A percentile compares a stretch with the other conserved stretches of the same genome.
Conservation (phyloP, 1,284 basidiomycete genomes). For the Cystobasidium sp. region DNA sequence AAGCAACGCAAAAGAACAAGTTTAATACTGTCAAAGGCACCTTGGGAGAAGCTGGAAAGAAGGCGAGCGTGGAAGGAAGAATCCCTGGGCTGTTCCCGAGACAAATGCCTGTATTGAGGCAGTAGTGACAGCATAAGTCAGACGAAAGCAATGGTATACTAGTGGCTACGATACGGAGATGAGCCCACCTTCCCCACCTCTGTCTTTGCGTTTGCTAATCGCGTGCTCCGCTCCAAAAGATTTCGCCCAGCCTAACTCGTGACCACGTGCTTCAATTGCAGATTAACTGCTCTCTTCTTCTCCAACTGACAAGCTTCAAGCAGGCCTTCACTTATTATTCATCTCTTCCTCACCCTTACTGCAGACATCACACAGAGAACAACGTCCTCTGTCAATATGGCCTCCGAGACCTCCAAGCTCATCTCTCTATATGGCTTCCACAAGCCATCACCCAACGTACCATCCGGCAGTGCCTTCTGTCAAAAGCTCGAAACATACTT, state of each 20-base stretch:
- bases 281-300: too few species aligned
- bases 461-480: slow-evolving; percentile 22
- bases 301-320: too few species aligned
- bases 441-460: slow-evolving; percentile 10
- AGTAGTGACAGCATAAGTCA: background rate
- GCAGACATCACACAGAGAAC: background rate
- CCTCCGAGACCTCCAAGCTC: background rate
- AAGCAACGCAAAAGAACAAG: slow-evolving; percentile 47
- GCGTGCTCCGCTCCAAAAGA: too few species aligned
- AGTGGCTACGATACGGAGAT: too few species aligned
- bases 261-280: too few species aligned
- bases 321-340: too few species aligned
- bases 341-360: background rate
- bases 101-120: slow-evolving; percentile 35
- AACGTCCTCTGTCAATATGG: background rate
- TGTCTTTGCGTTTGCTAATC: too few species aligned
- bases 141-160: too few species aligned
- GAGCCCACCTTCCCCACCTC: too few species aligned
- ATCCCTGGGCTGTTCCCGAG: slow-evolving; percentile 38
- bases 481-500: slow-evolving; percentile 34
- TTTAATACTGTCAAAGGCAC: slow-evolving; percentile 48
- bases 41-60: slow-evolving; percentile 32
- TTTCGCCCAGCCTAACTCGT: too few species aligned
- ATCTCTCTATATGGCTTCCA: slow-evolving; percentile 25
- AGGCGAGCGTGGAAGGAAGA: slow-evolving; percentile 32